Base-by-base conservation (phyloP, 108 stramenopile genomes). In the Parmales sp. region DNA sequence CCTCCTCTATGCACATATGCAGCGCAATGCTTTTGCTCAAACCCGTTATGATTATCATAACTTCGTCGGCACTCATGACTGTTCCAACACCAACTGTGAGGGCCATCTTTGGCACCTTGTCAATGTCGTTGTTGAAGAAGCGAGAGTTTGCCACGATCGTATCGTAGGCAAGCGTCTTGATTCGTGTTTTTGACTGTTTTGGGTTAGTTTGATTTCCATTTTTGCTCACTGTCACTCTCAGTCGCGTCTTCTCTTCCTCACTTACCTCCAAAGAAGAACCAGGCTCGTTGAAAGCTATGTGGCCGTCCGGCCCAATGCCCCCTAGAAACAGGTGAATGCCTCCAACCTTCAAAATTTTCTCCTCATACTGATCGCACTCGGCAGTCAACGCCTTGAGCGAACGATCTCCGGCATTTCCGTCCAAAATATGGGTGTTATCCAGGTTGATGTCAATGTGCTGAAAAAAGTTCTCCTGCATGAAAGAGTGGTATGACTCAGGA, bases 231-330 rank as follows among this genome's bases (percentile, higher is more conserved):
- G n/a, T n/a, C n/a, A n/a, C n/a, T n/a, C n/a, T n/a, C n/a, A n/a
- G n/a, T n/a, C n/a, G n/a, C n/a, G n/a, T n/a, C n/a, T n/a, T n/a
- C n/a, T n/a, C n/a, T n/a, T n/a, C n/a, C n/a, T n/a, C n/a, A n/a
- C n/a, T n/a, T n/a, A n/a, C n/a, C n/a, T n/a, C n/a, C n/a, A 70
- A 65, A 1, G 71, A 75, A n/a, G 51, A 38, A 1, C 79, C 79
- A 0, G 70, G 71, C 38, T 76, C 72, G 64, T 77, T 77, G 72
- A 80, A 80, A 6, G 76, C 79, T 25, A 80, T 80, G 76, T 80
- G 79, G 9, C 79, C 79, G 64, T 76, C 76, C 1, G 73, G 79
- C 11, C 79, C 79, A 43, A 80, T 77, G 5, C 79, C 79, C 18
- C 76, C 76, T 19, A 80, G 45, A 22, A 73, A 77, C 38, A 80